Evolutionary conservation across 2,329 filamentous ascomycete genomes (phyloP), one percentile per base, ranked within the genome.

Genomic region (Talaromyces sp.): DNA sequence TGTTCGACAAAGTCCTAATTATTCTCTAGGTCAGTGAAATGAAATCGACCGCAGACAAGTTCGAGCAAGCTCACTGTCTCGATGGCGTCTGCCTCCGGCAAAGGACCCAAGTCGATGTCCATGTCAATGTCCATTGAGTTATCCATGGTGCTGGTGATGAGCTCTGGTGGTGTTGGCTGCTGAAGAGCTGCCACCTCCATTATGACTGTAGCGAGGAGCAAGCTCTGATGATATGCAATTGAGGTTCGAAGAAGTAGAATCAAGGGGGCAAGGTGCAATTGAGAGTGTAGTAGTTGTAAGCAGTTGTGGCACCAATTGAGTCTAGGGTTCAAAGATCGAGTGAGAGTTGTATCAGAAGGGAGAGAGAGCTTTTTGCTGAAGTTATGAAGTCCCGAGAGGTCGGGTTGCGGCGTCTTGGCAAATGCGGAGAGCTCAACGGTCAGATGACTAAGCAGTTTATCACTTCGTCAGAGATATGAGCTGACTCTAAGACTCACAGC

Each of bases 51-150:
- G 50, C 27, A n/a, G n/a, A 27, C 19, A 43, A 10, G 14, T 43
- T 8, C 35, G 27, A 43, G 11, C 3, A 33, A 14, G 67, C 76
- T 72, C 68, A 77, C 76, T 24, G 69, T 68, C 57, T 76, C 72
- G 64, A 77, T 75, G 48, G 62, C 63, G 41, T 79, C 75, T 27
- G 73, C 70, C 13, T 79, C 78, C 9, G 78, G 81, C 39, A 84
- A 82, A 3, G 82, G 77, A 41, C 82, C 83, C 37, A 84, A 72
- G 69, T 84, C 83, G 69, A 91, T 81, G 71, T 88, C 89, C 87
- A 92, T 90, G 68, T 91, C 89, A 64, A 92, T 88, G 76, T 92
- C 89, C 88, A 91, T 82, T 65, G 70, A 70, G 41, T 69, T 68
- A 60, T 78, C 75, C 67, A 73, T 75, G 47, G 68, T 66, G 64